Conservation (phyloP, 2,329 filamentous ascomycete species). For the Beauveria sp. region DNA sequence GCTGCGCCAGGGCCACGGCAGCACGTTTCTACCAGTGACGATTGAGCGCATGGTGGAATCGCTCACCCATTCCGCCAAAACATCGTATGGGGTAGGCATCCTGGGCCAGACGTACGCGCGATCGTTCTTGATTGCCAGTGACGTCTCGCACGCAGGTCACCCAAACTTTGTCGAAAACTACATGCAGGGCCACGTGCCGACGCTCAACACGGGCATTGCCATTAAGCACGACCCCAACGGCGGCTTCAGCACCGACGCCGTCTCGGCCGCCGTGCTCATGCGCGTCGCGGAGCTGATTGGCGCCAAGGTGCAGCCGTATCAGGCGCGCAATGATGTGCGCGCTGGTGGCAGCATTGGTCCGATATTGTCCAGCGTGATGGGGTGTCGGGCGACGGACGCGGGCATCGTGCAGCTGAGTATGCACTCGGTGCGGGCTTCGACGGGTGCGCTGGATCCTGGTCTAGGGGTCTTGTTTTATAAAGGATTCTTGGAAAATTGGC, state of each 20-base stretch:
- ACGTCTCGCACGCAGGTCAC: slow-evolving; percentile 90
- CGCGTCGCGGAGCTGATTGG: slow-evolving; percentile 68
- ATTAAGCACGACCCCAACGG: slow-evolving; percentile 80
- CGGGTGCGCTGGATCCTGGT: slow-evolving; percentile 76
- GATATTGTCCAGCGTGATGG: slow-evolving; percentile 72
- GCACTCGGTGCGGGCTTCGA: slow-evolving; percentile 87
- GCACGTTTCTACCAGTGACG: slow-evolving; percentile 77
- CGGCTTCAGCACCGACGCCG: slow-evolving; percentile 90
- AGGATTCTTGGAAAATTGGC: slow-evolving; percentile 80
- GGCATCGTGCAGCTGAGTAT: slow-evolving; percentile 89
- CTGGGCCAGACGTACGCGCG: slow-evolving; percentile 80
- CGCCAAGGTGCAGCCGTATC: slow-evolving; percentile 74
- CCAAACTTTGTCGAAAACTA: slow-evolving; percentile 85
- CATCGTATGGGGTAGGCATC: slow-evolving; percentile 47
- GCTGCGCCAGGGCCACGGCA: slow-evolving; percentile 79
- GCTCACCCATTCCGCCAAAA: slow-evolving; percentile 25
- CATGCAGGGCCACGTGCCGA: slow-evolving; percentile 75
- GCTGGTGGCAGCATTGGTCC: slow-evolving; percentile 91
- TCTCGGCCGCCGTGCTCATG: slow-evolving; percentile 73
- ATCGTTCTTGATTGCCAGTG: slow-evolving; percentile 84
- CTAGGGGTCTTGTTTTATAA: slow-evolving; percentile 85
- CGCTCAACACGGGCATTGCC: slow-evolving; percentile 79
- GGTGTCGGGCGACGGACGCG: slow-evolving; percentile 76
- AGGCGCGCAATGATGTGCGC: slow-evolving; percentile 86
- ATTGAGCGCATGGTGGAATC: slow-evolving; percentile 76